Evolutionary conservation across 2,329 filamentous ascomycete species (phyloP).

Genomic region (Scytalidium sp.): DNA sequence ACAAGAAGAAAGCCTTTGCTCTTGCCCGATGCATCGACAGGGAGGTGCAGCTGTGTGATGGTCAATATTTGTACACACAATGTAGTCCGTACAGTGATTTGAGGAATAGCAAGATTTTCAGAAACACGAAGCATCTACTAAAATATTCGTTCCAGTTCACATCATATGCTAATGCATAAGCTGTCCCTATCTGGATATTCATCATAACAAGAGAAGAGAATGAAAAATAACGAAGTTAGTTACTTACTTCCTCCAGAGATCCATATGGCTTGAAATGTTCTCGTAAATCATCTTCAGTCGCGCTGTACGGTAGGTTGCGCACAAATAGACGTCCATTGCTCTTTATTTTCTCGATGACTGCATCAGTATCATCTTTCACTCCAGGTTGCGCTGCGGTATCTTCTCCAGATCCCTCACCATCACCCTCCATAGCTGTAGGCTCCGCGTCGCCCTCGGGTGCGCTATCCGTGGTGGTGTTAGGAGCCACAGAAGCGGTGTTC

Average conservation of each 20-base stretch:
- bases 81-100: constrained; percentile 12
- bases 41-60: constrained; percentile 73
- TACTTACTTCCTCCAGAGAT: constrained; percentile 80
- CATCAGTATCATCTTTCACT: constrained; percentile 28
- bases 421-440: constrained; percentile 7
- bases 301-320: constrained; percentile 81
- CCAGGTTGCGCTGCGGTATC: constrained; percentile 17
- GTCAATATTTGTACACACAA: constrained; percentile 34
- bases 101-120: constrained; percentile 40
- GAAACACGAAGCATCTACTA: constrained; percentile 99
- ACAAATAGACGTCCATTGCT: constrained; percentile 80
- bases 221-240: constrained; percentile 19
- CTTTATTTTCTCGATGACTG: constrained; percentile 57
- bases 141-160: constrained; percentile 91
- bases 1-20: constrained; percentile 92
- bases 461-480: constrained; percentile 15
- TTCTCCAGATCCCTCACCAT: constrained; percentile 15
- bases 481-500: constrained; percentile 13
- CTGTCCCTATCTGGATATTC: constrained; percentile 99
- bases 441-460: constrained; percentile 9
- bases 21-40: constrained; percentile 66
- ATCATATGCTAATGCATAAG: constrained; percentile 93
- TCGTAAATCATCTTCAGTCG: constrained; percentile 73
- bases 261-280: constrained; percentile 71
- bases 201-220: constrained; percentile 60